Evolutionary conservation across 2,329 filamentous ascomycete species (phyloP), one percentile per base, ranked within the genome.

Genomic region (Aspergillus proliferans): DNA sequence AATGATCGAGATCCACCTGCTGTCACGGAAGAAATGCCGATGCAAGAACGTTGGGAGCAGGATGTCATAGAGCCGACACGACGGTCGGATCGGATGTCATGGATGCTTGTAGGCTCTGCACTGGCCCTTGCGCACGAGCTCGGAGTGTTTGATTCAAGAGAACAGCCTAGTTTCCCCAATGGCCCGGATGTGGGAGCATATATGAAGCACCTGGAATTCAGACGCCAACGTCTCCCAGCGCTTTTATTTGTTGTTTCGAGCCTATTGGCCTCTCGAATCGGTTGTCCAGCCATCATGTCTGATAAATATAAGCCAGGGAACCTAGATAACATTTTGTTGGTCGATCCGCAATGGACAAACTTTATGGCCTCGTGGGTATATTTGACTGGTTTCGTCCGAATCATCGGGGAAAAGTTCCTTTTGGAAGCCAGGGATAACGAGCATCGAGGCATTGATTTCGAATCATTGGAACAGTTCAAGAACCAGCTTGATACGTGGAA

Each of bases 11-110:
- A 62, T 51, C 42, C 68, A 56, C 46, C 56, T 15, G 36, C 26
- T 1, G 52, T 69, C 9, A 43, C 58, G 14, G 65, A 55, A 52
- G 54, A 54, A 5, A 47, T 51, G 6, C 50, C 51, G 2, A 63
- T 66, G 4, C 57, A 69, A 4, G 73, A 68, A 47, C 60, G 72
- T 44, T 79, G 77, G 75, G 64, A 77, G 1, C 71, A 78, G 43
- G 77, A 79, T 53, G 77, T 81, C 30, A 74, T 80, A 38, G 72
- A 78, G 34, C 77, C 78, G 2, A 75, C 78, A 2, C 74, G 74
- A 49, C 67, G 76, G 48, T 80, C 76, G 0, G 78, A 81, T 55
- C 73, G 77, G 2, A 81, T 82, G 78, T 81, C 78, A 0, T 82
- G 79, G 79, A 81, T 80, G 74, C 57, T 81, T 19, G 70, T 82